Evolutionary conservation across 129 eudicot species (phyloP).

Genomic region (Chrysanthemum lavandulifolium): DNA sequence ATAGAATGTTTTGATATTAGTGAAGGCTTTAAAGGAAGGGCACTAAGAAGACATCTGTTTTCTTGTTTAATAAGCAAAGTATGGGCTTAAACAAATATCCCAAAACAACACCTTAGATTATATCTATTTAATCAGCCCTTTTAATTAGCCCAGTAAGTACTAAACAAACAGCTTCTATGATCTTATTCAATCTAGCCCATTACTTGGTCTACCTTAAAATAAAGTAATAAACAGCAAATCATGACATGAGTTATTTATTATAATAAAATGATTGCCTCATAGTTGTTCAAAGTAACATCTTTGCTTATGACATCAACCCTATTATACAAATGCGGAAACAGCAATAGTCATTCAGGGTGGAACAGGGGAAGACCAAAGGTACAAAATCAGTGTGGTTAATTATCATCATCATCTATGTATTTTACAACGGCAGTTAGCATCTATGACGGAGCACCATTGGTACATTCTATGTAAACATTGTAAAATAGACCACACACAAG

Average conservation of each 20-base stretch:
- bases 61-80: no score
- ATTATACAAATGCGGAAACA: constrained; percentile 8
- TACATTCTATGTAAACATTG: constrained; percentile 15
- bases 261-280: no score
- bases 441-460: constrained; percentile 24
- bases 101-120: not conserved
- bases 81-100: not conserved
- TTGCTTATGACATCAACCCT: not conserved
- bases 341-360: constrained; percentile 2
- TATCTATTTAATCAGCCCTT: no score
- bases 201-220: not conserved
- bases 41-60: no score
- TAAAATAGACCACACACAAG: constrained; percentile 7
- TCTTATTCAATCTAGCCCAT: constrained; percentile 15
- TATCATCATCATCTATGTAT: constrained; percentile 29
- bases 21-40: no score
- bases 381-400: constrained; percentile 22
- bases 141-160: no score
- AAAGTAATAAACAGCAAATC: not conserved
- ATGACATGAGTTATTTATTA: not conserved
- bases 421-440: constrained; percentile 41
- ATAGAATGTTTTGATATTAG: no score
- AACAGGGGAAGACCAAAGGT: constrained; percentile 9
- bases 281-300: not conserved
- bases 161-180: not conserved